Conservation (phyloP, 129 eudicot species). For the Helianthus tuberosus region DNA sequence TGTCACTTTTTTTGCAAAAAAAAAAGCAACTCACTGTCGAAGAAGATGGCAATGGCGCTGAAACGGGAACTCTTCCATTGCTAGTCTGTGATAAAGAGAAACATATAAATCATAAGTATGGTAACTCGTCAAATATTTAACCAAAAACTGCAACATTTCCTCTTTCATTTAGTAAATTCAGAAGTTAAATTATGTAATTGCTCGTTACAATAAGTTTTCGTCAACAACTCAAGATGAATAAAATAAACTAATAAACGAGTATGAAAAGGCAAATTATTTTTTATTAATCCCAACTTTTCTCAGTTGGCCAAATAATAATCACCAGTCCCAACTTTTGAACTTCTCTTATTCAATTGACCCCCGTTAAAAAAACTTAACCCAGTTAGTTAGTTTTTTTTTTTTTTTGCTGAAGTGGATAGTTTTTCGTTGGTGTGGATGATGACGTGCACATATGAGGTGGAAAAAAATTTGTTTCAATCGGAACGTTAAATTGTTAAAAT, state of each 20-base stretch:
- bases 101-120: conserved; percentile 7
- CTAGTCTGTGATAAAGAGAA: conserved; percentile 37
- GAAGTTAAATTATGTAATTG: conserved; percentile 7
- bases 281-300: too few species aligned
- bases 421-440: too few species aligned
- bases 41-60: conserved; percentile 44
- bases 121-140: neutral
- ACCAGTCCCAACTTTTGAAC: too few species aligned
- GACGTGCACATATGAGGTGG: too few species aligned
- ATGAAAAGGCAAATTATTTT: neutral
- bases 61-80: conserved; percentile 57
- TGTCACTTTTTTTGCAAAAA: neutral
- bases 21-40: conserved; percentile 44
- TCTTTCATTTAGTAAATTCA: neutral
- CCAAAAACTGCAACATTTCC: neutral
- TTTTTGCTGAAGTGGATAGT: too few species aligned
- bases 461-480: too few species aligned
- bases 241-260: neutral
- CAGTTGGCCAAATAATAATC: too few species aligned
- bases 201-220: neutral
- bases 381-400: too few species aligned
- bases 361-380: too few species aligned
- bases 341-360: too few species aligned
- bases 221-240: neutral
- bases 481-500: too few species aligned